Conservation (phyloP, 1,284 basidiomycete genomes). For the Mycosarcoma maydis region DNA sequence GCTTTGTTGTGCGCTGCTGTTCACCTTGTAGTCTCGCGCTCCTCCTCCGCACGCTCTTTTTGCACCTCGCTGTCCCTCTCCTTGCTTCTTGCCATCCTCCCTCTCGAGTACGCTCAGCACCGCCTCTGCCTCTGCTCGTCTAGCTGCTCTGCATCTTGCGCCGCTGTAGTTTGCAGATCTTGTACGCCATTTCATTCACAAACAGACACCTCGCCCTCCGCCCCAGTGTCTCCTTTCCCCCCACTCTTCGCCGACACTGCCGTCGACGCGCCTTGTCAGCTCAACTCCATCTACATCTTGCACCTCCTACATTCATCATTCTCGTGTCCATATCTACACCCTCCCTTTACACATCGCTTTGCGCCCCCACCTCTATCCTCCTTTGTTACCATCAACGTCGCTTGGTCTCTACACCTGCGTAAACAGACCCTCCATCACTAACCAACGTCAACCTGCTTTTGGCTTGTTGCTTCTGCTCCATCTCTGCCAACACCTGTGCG, state of each 20-base stretch:
- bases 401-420: no score
- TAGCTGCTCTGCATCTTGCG: background rate
- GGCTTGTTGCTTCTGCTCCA: background rate
- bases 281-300: slow-evolving; percentile 1
- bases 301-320: background rate
- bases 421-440: background rate
- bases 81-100: no score
- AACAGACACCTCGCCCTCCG: slow-evolving; percentile 1
- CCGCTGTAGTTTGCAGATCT: background rate
- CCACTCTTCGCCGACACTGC: background rate
- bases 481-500: no score
- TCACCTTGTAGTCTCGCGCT: background rate
- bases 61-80: background rate
- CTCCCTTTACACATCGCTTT: no score
- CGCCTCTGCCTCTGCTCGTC: no score
- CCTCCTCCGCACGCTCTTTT: background rate
- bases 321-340: no score
- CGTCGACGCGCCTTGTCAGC: background rate
- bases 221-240: background rate
- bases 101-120: no score
- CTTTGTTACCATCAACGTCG: no score
- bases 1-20: no score
- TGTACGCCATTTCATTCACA: background rate
- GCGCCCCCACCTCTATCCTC: no score
- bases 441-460: no score